Evolutionary conservation across 257 asterid genomes (phyloP).

Genomic region (Echium plantagineum): DNA sequence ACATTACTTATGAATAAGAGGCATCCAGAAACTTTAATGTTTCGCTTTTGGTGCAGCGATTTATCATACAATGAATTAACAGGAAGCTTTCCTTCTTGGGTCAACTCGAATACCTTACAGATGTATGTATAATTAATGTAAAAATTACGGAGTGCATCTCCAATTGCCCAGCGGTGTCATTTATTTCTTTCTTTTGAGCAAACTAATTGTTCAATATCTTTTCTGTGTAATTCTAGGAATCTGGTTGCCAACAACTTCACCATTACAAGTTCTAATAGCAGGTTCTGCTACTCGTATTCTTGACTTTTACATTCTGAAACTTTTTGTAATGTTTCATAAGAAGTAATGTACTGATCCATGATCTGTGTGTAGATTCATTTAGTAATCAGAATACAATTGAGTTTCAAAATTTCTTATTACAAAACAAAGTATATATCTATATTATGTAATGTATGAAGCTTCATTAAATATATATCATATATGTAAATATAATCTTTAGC

Average conservation of each 20-base stretch:
- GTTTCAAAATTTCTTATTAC: too few species aligned
- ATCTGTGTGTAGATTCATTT: too few species aligned
- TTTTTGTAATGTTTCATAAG: too few species aligned
- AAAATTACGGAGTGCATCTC: too few species aligned
- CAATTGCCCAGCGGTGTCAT: not conserved
- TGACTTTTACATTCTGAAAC: not conserved
- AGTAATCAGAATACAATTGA: too few species aligned
- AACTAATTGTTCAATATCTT: not conserved
- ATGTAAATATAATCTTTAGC: constrained; percentile 48
- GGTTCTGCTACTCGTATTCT: not conserved
- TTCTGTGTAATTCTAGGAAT: not conserved
- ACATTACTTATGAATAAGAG: constrained; percentile 1
- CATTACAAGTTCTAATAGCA: not conserved
- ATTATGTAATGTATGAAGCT: too few species aligned
- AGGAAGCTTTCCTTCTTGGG: constrained; percentile 62
- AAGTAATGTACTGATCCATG: too few species aligned
- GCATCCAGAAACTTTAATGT: not conserved
- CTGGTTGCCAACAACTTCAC: not conserved
- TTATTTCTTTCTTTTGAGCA: not conserved
- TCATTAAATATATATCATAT: constrained; percentile 2
- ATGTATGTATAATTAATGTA: constrained; percentile 17
- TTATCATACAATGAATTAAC: constrained; percentile 43
- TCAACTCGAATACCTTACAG: constrained; percentile 19
- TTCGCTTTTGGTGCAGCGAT: constrained; percentile 24
- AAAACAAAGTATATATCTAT: too few species aligned